Conservation (phyloP, 2,329 filamentous ascomycete genomes). For the Trichoderma cornu-damae region DNA sequence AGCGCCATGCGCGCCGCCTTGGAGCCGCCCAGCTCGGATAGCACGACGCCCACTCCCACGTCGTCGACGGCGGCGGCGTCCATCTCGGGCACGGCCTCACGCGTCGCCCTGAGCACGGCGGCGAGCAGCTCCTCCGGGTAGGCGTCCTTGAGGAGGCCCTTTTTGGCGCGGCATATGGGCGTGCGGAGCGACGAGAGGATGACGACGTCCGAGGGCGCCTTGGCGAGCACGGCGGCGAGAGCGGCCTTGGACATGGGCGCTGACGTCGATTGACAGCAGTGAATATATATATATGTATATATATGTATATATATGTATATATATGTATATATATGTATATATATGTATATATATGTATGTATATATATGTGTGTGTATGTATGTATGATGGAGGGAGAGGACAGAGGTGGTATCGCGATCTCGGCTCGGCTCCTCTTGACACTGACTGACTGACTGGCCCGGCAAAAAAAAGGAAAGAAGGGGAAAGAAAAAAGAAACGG, state of each 20-base stretch:
- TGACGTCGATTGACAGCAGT: not conserved
- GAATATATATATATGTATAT: too few relatives aligned
- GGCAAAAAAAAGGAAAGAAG: not conserved
- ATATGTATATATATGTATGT: too few relatives aligned
- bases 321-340: too few relatives aligned
- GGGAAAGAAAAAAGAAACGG: not conserved
- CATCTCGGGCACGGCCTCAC: constrained; percentile 63
- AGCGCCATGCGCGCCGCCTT: constrained; percentile 91
- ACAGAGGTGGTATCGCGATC: too few relatives aligned
- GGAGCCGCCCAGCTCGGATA: constrained; percentile 82
- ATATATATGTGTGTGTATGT: too few relatives aligned
- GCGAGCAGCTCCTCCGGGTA: constrained; percentile 86
- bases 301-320: too few relatives aligned
- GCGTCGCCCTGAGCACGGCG: constrained; percentile 45
- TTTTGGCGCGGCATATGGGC: constrained; percentile 76
- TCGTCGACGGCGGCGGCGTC: constrained; percentile 67
- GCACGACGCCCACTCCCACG: constrained; percentile 79
- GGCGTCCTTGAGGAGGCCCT: constrained; percentile 77
- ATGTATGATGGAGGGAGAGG: too few relatives aligned
- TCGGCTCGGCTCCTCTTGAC: too few relatives aligned
- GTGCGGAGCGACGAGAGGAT: constrained; percentile 89
- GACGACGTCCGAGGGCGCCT: constrained; percentile 75
- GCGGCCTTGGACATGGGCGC: constrained; percentile 48
- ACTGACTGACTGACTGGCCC: too few relatives aligned
- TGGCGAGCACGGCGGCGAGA: constrained; percentile 69